A percentile compares a stretch with the other conserved stretches of the same genome.
These are phyloP conservation scores for Castanospermum australe DNA, from an alignment of 306 rosid genomes.

Conservation along the genomic window DNA sequence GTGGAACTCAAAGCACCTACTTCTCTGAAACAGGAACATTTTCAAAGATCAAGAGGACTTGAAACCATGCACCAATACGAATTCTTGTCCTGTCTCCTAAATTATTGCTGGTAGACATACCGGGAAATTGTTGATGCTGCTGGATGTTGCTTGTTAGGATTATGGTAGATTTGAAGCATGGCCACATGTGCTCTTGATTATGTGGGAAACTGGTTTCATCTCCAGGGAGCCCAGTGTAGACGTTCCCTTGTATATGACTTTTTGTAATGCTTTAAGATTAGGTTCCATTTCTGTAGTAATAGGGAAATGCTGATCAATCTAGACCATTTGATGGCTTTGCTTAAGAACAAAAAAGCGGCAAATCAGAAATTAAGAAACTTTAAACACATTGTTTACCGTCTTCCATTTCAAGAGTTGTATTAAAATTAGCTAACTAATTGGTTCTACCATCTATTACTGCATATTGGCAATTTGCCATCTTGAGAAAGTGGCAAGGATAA, in stretches of 20 bases:
- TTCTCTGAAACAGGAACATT: constrained; percentile 96
- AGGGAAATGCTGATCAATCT: background rate
- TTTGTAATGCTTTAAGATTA: background rate
- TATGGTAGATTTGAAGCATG: constrained; percentile 14
- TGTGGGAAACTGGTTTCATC: constrained; percentile 12
- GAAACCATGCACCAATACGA: constrained; percentile 21
- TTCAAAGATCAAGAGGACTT: constrained; percentile 84
- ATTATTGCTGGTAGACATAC: background rate
- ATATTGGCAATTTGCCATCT: no score
- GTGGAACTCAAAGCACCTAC: constrained; percentile 95
- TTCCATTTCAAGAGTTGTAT: no score
- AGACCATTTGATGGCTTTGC: background rate
- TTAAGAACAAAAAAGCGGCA: background rate
- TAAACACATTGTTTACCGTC: no score
- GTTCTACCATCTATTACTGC: no score
- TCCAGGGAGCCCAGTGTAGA: background rate
- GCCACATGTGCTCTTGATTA: background rate
- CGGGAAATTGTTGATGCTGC: background rate
- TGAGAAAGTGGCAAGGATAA: no score
- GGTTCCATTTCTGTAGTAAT: background rate
- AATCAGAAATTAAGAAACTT: no score
- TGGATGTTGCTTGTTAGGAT: constrained; percentile 1
- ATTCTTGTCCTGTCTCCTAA: constrained; percentile 3
- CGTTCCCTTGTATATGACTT: constrained; percentile 9
- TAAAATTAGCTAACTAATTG: no score